Conservation (phyloP, 2,329 filamentous ascomycete genomes). For the Exophiala calicioides region DNA sequence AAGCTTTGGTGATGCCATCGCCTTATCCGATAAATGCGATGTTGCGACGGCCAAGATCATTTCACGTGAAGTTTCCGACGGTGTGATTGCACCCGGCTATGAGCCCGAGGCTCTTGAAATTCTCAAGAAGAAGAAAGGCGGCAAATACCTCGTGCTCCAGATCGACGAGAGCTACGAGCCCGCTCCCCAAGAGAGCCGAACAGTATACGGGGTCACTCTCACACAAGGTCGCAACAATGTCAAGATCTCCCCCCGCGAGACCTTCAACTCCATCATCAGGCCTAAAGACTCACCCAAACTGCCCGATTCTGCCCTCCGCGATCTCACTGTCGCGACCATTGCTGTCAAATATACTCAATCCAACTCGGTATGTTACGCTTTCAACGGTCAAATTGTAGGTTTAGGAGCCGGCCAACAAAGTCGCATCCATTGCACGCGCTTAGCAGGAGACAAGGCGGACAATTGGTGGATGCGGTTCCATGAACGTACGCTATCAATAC, state of each 20-base stretch:
- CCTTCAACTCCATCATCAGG: conserved; percentile 82
- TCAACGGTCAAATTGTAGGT: conserved; percentile 90
- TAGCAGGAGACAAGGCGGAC: conserved; percentile 97
- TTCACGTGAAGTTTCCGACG: conserved; percentile 95
- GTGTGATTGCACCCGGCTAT: conserved; percentile 89
- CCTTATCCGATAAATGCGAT: conserved; percentile 87
- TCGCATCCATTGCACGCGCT: conserved; percentile 95
- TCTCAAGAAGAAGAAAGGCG: conserved; percentile 96
- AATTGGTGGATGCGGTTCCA: conserved; percentile 99
- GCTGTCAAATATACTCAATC: conserved; percentile 98
- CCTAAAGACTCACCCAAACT: conserved; percentile 75
- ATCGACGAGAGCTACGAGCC: conserved; percentile 89
- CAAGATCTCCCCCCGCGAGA: conserved; percentile 74
- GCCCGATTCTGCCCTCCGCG: conserved; percentile 78
- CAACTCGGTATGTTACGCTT: conserved; percentile 97
- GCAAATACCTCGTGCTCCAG: conserved; percentile 92
- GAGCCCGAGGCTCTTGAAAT: conserved; percentile 83
- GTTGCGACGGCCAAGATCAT: conserved; percentile 95
- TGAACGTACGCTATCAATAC: conserved; percentile 79
- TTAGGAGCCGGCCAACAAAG: conserved; percentile 96
- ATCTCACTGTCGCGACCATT: conserved; percentile 93
- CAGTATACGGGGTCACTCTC: conserved; percentile 85
- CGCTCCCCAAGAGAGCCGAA: conserved; percentile 72
- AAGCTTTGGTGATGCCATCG: conserved; percentile 95
- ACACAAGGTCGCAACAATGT: conserved; percentile 92